phyloP scores from a whole-genome alignment of 1,284 basidiomycete species.

The Apiotrichum laibachii region DNA sequence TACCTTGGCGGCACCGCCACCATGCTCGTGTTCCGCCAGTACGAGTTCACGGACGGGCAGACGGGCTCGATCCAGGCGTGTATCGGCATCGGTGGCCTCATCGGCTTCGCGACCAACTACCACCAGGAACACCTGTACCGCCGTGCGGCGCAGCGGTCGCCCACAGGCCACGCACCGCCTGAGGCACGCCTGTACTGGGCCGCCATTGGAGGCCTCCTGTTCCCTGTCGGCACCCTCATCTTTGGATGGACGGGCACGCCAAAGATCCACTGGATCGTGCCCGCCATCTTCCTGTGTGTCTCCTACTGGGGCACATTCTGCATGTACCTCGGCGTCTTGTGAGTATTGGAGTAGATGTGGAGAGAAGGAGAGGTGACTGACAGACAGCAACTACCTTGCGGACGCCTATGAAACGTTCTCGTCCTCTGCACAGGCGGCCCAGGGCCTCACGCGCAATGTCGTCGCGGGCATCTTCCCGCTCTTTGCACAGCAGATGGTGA shows the following conservation, averaged over 20 bases:
- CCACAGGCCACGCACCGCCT: constrained; percentile 49
- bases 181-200: constrained; percentile 54
- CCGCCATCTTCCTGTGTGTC: constrained; percentile 33
- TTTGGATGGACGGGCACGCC: constrained; percentile 48
- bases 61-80: constrained; percentile 31
- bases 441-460: constrained; percentile 45
- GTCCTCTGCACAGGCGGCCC: constrained; percentile 50
- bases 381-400: constrained; percentile 42
- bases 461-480: constrained; percentile 39
- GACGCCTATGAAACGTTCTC: constrained; percentile 50
- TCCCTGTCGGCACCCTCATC: constrained; percentile 37
- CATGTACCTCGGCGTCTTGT: constrained; percentile 47
- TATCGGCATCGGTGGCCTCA: constrained; percentile 58
- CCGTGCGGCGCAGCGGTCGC: constrained; percentile 24
- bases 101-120: constrained; percentile 69
- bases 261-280: constrained; percentile 37
- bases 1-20: constrained; percentile 40
- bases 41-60: constrained; percentile 41
- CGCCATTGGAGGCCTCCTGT: constrained; percentile 47
- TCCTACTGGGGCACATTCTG: constrained; percentile 38
- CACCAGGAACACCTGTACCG: constrained; percentile 46
- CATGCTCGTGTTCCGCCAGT: constrained; percentile 39
- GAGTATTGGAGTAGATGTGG: constrained; percentile 13
- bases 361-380: not conserved
- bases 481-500: constrained; percentile 36